Conservation (phyloP, 768 basidiomycete species). For the Boletellus sp. region DNA sequence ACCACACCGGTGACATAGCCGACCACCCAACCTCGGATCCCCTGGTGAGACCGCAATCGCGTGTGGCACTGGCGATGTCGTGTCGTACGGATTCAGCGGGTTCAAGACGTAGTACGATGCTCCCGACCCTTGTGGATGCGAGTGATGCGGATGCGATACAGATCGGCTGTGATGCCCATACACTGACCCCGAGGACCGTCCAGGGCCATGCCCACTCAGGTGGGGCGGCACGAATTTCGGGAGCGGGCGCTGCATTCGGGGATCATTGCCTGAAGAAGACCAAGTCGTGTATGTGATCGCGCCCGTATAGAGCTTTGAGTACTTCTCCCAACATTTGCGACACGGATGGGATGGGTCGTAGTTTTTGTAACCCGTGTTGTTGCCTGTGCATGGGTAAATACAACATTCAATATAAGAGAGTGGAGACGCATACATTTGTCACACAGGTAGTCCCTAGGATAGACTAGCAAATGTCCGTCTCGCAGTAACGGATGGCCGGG, state of each 20-base stretch:
- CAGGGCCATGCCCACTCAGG: neutral
- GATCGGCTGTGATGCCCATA: conserved; percentile 14
- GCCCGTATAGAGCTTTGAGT: conserved; percentile 57
- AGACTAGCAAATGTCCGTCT: conserved; percentile 62
- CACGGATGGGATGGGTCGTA: conserved; percentile 67
- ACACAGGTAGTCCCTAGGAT: conserved; percentile 61
- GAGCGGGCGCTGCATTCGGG: conserved; percentile 29
- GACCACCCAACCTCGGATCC: conserved; percentile 68
- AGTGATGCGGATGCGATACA: conserved; percentile 12
- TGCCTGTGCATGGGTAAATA: conserved; percentile 41
- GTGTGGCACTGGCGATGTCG: conserved; percentile 34
- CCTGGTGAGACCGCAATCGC: conserved; percentile 53
- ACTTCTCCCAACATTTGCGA: conserved; percentile 70
- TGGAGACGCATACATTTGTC: conserved; percentile 53
- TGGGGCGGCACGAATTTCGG: conserved; percentile 25
- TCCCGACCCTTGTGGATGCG: neutral
- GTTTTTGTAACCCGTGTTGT: conserved; percentile 72
- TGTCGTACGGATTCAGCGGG: conserved; percentile 15
- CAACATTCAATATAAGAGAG: no score
- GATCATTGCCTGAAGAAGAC: conserved; percentile 18
- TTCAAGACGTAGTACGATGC: conserved; percentile 25
- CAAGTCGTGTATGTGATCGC: conserved; percentile 54
- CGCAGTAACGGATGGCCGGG: conserved; percentile 67
- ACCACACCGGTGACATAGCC: conserved; percentile 59
- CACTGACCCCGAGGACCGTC: neutral